phyloP scores from a whole-genome alignment of 2,329 filamentous ascomycete genomes.

The Gnomoniopsis smithogilvyi region DNA sequence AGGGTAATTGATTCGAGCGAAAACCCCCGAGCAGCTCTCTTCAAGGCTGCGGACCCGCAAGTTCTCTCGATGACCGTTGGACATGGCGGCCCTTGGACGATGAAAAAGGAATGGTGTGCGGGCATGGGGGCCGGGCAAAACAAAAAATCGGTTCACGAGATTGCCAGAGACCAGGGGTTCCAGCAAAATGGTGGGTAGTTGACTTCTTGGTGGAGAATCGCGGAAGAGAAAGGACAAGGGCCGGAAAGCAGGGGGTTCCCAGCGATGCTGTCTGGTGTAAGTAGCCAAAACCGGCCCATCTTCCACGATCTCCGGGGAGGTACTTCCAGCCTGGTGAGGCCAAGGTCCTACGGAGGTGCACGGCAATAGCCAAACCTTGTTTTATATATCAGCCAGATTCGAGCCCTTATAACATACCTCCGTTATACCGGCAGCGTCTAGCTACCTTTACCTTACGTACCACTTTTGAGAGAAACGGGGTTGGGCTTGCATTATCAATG shows the following conservation, averaged over 20 bases:
- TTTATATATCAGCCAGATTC: not conserved
- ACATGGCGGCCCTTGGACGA: conserved; percentile 36
- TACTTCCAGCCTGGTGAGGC: conserved; percentile 6
- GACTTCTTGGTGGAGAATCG: conserved; percentile 12
- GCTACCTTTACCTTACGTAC: not conserved
- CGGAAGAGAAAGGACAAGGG: conserved; percentile 12
- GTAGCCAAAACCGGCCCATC: conserved; percentile 11
- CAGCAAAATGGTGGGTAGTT: conserved; percentile 13
- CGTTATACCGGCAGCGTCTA: conserved; percentile 4
- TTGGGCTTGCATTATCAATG: not conserved
- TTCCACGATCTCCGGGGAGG: not conserved
- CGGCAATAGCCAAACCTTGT: conserved; percentile 11
- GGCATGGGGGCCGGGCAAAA: conserved; percentile 26
- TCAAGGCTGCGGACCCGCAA: conserved; percentile 36
- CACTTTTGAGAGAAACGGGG: not conserved
- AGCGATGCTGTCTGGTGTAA: conserved; percentile 5
- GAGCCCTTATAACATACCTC: not conserved
- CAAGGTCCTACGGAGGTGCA: conserved; percentile 8
- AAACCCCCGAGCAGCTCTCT: conserved; percentile 41
- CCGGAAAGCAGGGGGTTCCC: conserved; percentile 13
- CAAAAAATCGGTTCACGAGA: conserved; percentile 46
- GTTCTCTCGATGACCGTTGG: conserved; percentile 47
- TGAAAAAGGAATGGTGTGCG: conserved; percentile 37
- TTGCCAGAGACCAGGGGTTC: conserved; percentile 36
- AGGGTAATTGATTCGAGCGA: conserved; percentile 39